phyloP scores from a whole-genome alignment of 179 eudicot genomes.

The Drosera spatulata region DNA sequence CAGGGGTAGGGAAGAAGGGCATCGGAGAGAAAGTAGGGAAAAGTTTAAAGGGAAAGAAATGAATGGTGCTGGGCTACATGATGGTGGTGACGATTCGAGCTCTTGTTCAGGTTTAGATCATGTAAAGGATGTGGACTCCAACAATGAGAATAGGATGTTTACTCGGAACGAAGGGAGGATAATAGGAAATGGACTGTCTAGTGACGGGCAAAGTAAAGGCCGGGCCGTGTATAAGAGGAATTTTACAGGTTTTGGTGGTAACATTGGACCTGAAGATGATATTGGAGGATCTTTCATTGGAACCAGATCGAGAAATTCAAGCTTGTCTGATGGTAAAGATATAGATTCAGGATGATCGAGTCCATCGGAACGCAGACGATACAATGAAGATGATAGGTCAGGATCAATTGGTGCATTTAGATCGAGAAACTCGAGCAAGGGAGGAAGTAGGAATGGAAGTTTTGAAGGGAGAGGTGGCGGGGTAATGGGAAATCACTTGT shows the following conservation, averaged over 20 bases:
- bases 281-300: no score
- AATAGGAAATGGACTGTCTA: background rate
- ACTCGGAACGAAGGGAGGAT: background rate
- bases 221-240: background rate
- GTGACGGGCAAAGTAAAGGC: background rate
- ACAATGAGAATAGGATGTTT: no score
- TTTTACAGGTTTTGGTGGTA: background rate
- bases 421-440: background rate
- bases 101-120: no score
- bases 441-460: background rate
- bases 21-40: conserved; percentile 19
- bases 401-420: background rate
- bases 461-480: conserved; percentile 2
- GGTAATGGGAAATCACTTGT: background rate
- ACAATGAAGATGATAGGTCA: background rate
- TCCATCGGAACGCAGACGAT: no score
- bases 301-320: no score
- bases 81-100: no score
- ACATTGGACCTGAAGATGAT: no score
- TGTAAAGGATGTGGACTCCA: no score
- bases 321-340: no score
- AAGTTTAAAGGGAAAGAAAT: background rate
- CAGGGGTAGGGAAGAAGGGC: conserved; percentile 64
- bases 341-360: no score
- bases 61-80: no score